These are phyloP conservation scores for Domatiomyces catenatus DNA, from an alignment of 2,329 filamentous ascomycete genomes.

Conservation along the genomic window DNA sequence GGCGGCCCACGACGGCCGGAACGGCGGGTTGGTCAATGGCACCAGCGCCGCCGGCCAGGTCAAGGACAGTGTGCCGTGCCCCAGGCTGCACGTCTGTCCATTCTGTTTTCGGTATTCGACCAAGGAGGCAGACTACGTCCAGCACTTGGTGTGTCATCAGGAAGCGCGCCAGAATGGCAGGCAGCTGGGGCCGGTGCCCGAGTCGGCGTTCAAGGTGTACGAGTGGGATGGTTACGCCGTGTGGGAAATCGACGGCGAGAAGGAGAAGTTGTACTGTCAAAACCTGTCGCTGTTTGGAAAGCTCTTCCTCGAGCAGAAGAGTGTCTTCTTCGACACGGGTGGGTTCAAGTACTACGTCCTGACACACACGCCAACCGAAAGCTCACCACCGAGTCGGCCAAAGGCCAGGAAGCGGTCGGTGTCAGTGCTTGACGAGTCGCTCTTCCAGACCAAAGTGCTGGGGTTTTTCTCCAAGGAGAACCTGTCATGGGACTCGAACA, in stretches of 20 bases:
- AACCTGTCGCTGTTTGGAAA: conserved; percentile 94
- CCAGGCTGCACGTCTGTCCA: conserved; percentile 49
- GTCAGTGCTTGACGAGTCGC: conserved; percentile 21
- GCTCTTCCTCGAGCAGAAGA: conserved; percentile 95
- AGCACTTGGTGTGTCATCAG: conserved; percentile 37
- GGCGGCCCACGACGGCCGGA: conserved; percentile 4
- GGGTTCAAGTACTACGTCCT: conserved; percentile 92
- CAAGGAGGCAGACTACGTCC: conserved; percentile 24
- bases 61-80: conserved; percentile 5
- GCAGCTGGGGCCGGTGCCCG: conserved; percentile 20
- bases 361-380: conserved; percentile 43
- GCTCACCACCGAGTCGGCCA: conserved; percentile 5
- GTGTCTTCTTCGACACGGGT: conserved; percentile 90
- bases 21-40: conserved; percentile 4
- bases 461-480: conserved; percentile 99
- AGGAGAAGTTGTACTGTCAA: conserved; percentile 79
- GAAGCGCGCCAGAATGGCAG: conserved; percentile 5
- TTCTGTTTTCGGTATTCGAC: conserved; percentile 85
- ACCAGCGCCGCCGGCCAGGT: background rate
- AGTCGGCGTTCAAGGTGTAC: conserved; percentile 63
- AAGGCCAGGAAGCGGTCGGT: conserved; percentile 11
- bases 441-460: conserved; percentile 42
- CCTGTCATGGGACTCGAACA: conserved; percentile 97
- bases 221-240: conserved; percentile 66
- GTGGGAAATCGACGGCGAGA: conserved; percentile 83